Conservation (phyloP, 805 yeast species). For the Nakazawaea peltata region DNA sequence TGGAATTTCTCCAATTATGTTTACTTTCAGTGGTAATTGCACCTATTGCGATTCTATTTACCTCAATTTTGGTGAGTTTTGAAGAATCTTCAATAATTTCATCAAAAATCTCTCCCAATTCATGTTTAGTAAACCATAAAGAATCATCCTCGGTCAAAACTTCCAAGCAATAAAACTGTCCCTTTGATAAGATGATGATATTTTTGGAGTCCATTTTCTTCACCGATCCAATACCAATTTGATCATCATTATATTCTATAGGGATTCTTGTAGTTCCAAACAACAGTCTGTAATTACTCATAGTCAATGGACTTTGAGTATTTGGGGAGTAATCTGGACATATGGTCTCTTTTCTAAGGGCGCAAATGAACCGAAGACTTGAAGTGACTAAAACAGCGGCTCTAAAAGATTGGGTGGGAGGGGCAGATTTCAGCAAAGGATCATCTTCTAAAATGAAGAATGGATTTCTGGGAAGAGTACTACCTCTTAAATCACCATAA, state of each 20-base stretch:
- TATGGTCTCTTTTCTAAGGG: conserved; percentile 45
- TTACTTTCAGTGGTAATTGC: conserved; percentile 47
- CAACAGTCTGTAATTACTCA: conserved; percentile 58
- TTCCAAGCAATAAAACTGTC: conserved; percentile 42
- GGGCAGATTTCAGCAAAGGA: conserved; percentile 44
- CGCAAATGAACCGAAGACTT: conserved; percentile 55
- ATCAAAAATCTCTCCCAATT: conserved; percentile 35
- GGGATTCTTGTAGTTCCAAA: conserved; percentile 65
- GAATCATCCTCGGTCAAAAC: conserved; percentile 31
- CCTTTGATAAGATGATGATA: conserved; percentile 39
- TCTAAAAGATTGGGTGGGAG: conserved; percentile 60
- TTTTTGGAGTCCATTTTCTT: conserved; percentile 33
- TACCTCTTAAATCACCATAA: conserved; percentile 57
- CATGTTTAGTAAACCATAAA: conserved; percentile 48
- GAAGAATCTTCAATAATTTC: conserved; percentile 31
- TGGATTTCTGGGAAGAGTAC: conserved; percentile 70
- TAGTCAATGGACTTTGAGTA: conserved; percentile 45
- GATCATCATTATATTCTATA: conserved; percentile 21
- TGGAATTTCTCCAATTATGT: conserved; percentile 38
- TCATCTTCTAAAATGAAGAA: conserved; percentile 69
- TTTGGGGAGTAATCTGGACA: conserved; percentile 52
- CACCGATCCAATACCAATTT: conserved; percentile 30
- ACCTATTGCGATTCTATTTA: conserved; percentile 41
- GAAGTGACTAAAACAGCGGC: conserved; percentile 63
- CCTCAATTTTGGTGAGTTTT: conserved; percentile 25